phyloP scores from a whole-genome alignment of 2,329 filamentous ascomycete genomes.

The Erysiphe pulchra region DNA sequence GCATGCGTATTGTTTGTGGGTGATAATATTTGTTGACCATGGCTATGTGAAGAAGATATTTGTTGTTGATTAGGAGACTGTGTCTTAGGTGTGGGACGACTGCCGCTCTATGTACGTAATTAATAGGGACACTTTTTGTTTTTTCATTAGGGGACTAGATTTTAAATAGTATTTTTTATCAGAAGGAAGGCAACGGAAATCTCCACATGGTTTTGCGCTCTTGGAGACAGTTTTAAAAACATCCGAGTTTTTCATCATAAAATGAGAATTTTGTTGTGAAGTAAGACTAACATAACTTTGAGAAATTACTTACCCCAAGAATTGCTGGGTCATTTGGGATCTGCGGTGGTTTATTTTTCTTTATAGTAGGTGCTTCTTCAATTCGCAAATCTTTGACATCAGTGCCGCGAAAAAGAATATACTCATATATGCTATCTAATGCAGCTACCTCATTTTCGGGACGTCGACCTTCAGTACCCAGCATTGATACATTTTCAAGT shows the following conservation, averaged over 20 bases:
- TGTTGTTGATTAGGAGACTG: constrained; percentile 12
- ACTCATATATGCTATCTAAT: constrained; percentile 81
- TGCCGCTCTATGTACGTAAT: neutral
- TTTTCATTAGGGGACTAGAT: neutral
- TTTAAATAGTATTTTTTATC: constrained; percentile 20
- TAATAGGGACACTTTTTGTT: neutral
- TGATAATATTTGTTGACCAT: constrained; percentile 3
- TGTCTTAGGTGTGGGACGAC: constrained; percentile 14
- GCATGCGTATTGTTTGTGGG: constrained; percentile 4
- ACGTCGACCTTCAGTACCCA: constrained; percentile 77
- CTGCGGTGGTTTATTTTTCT: constrained; percentile 48
- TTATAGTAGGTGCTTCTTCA: constrained; percentile 51
- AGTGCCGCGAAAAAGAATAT: constrained; percentile 93
- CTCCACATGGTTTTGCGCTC: constrained; percentile 87
- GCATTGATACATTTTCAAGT: constrained; percentile 84
- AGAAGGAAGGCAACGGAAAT: constrained; percentile 99
- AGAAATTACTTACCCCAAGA: constrained; percentile 54
- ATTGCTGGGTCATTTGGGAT: constrained; percentile 92
- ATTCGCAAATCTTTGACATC: constrained; percentile 97
- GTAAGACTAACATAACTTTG: neutral
- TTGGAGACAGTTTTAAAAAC: constrained; percentile 80
- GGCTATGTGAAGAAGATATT: constrained; percentile 3
- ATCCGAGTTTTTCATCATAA: constrained; percentile 92
- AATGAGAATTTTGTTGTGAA: constrained; percentile 9
- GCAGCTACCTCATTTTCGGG: constrained; percentile 61